Evolutionary conservation across 2,329 filamentous ascomycete genomes (phyloP).

Genomic region (Hyphodiscus sp.): DNA sequence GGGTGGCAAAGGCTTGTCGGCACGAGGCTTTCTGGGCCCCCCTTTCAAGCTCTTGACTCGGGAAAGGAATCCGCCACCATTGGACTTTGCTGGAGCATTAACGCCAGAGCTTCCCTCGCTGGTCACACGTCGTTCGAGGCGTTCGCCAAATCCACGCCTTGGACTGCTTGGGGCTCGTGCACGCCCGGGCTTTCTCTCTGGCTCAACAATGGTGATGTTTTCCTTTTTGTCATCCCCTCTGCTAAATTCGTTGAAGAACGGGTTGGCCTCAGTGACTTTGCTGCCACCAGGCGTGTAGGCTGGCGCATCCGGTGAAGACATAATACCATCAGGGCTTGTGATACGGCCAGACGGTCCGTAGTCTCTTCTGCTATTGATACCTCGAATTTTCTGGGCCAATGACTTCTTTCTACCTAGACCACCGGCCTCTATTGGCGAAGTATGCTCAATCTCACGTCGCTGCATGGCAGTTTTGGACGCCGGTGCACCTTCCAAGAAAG

Average conservation of each 20-base stretch:
- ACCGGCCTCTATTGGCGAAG: conserved; percentile 45
- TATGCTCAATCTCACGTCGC: conserved; percentile 64
- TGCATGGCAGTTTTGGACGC: conserved; percentile 75
- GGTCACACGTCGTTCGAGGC: conserved; percentile 59
- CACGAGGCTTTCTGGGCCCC: conserved; percentile 44
- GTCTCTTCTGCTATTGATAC: conserved; percentile 65
- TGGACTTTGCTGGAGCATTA: conserved; percentile 35
- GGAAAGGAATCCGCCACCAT: conserved; percentile 59
- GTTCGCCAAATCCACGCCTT: conserved; percentile 36
- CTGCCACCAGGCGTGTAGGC: conserved; percentile 28
- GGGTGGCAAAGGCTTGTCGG: background rate
- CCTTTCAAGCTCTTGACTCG: conserved; percentile 80
- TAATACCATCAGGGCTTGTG: conserved; percentile 46
- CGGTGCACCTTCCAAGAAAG: conserved; percentile 90
- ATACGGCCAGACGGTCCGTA: conserved; percentile 53
- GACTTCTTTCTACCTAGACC: conserved; percentile 89
- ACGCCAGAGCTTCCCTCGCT: conserved; percentile 42
- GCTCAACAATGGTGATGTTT: conserved; percentile 39
- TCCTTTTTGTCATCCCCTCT: conserved; percentile 58
- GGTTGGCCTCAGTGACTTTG: conserved; percentile 53
- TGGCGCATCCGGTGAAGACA: conserved; percentile 25
- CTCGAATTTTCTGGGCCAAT: conserved; percentile 82
- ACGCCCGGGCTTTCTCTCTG: conserved; percentile 35
- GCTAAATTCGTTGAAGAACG: conserved; percentile 76
- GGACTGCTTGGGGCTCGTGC: conserved; percentile 52